These are phyloP conservation scores for Paraphaeosphaeria minitans DNA, from an alignment of 2,329 filamentous ascomycete genomes.

Conservation along the genomic window DNA sequence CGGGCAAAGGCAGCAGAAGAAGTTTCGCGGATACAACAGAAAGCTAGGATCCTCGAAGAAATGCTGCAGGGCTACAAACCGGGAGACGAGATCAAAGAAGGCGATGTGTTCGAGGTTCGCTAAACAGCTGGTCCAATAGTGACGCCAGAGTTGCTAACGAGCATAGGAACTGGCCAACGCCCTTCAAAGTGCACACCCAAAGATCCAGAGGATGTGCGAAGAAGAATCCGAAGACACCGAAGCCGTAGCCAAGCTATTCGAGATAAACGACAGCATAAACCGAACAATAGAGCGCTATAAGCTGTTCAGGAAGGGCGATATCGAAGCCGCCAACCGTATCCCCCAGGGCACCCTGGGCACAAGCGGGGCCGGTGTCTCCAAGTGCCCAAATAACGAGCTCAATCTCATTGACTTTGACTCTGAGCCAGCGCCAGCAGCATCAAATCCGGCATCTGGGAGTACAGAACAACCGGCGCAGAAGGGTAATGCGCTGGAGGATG, in stretches of 20 bases:
- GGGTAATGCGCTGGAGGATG: conserved; percentile 78
- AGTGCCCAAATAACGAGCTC: conserved; percentile 75
- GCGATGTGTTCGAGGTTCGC: conserved; percentile 68
- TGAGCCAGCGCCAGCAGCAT: conserved; percentile 57
- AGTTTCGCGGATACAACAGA: conserved; percentile 92
- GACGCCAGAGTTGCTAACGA: conserved; percentile 22
- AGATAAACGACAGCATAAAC: conserved; percentile 99
- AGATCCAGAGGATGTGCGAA: conserved; percentile 99
- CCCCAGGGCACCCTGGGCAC: conserved; percentile 78
- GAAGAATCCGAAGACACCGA: conserved; percentile 97
- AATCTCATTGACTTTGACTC: conserved; percentile 90
- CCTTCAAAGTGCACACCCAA: conserved; percentile 91
- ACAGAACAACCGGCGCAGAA: conserved; percentile 55
- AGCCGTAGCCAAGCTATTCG: conserved; percentile 90
- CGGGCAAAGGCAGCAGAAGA: conserved; percentile 97
- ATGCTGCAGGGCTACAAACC: conserved; percentile 83
- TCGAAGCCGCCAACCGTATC: conserved; percentile 81
- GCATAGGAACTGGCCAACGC: conserved; percentile 80
- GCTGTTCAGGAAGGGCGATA: conserved; percentile 91
- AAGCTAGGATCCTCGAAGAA: conserved; percentile 89
- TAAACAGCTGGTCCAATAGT: conserved; percentile 28
- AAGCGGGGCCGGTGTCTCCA: conserved; percentile 65
- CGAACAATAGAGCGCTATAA: conserved; percentile 95
- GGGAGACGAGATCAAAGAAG: conserved; percentile 76
- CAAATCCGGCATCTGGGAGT: conserved; percentile 39